Evolutionary conservation across 1,139 yeast genomes (phyloP).

Genomic region (Taphrina wiesneri): DNA sequence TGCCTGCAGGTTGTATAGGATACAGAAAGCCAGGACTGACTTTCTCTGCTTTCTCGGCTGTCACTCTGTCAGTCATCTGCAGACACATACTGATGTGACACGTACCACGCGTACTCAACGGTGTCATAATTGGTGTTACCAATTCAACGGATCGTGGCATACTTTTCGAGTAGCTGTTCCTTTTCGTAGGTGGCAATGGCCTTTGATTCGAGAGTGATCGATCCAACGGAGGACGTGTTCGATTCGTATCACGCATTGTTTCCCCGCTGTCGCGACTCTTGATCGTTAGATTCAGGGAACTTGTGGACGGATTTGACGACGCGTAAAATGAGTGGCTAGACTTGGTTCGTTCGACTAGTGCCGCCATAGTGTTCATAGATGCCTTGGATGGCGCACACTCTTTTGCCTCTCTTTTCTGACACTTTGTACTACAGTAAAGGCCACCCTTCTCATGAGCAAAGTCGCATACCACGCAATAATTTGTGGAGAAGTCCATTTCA

Average conservation of each 20-base stretch:
- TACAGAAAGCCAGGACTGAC: conserved; percentile 11
- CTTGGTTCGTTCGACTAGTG: background rate
- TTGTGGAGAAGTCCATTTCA: conserved; percentile 14
- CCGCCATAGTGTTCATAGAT: background rate
- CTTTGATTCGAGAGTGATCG: background rate
- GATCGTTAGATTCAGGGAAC: background rate
- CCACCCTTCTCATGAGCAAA: conserved; percentile 24
- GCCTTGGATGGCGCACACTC: background rate
- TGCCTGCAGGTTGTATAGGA: conserved; percentile 20
- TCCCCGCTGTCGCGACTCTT: background rate
- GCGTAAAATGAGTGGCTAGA: conserved; percentile 11
- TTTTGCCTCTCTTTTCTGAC: conserved; percentile 19
- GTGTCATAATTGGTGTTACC: conserved; percentile 20
- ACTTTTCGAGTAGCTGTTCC: conserved; percentile 19
- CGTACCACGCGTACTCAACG: conserved; percentile 5
- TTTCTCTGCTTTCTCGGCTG: conserved; percentile 1
- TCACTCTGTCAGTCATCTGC: background rate
- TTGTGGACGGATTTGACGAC: conserved; percentile 11
- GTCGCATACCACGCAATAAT: conserved; percentile 21
- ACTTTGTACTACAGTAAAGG: conserved; percentile 13
- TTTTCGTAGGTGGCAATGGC: conserved; percentile 23
- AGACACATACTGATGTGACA: background rate
- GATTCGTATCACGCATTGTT: background rate
- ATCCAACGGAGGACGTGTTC: background rate
- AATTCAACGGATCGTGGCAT: conserved; percentile 18